Conservation (phyloP, 345 rosid species). For the Clausena lansium region DNA sequence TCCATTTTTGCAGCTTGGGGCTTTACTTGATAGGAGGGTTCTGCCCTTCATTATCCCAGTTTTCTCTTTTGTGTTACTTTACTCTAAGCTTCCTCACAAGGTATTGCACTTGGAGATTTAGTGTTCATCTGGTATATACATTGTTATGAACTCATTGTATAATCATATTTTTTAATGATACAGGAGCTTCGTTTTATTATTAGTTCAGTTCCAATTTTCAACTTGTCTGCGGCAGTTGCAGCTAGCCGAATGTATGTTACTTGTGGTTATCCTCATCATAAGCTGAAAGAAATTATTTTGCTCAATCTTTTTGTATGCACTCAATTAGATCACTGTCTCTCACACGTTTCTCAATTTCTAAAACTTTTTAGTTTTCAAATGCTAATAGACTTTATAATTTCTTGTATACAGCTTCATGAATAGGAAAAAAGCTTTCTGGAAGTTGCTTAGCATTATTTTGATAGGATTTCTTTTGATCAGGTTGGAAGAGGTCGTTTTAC, state of each 20-base stretch:
- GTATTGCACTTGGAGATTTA: slow-evolving; percentile 36
- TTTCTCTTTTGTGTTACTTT: slow-evolving; percentile 66
- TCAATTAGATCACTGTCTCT: not conserved
- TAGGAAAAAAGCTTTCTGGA: slow-evolving; percentile 78
- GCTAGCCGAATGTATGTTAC: slow-evolving; percentile 78
- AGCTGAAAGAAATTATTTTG: not conserved
- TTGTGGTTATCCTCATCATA: not conserved
- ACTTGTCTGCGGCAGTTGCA: slow-evolving; percentile 90
- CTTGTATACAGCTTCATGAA: slow-evolving; percentile 67
- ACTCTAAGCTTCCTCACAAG: slow-evolving; percentile 98
- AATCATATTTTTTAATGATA: slow-evolving; percentile 20
- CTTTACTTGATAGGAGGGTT: slow-evolving; percentile 76
- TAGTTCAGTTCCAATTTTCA: slow-evolving; percentile 87
- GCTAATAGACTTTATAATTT: slow-evolving; percentile 4
- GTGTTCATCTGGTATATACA: slow-evolving; percentile 18
- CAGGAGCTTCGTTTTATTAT: slow-evolving; percentile 98
- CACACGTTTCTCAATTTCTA: not conserved
- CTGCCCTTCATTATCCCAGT: slow-evolving; percentile 58
- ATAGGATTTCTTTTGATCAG: slow-evolving; percentile 67
- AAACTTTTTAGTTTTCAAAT: not conserved
- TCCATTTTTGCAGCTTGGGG: slow-evolving; percentile 65
- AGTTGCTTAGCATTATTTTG: slow-evolving; percentile 55
- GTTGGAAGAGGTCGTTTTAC: slow-evolving; percentile 34
- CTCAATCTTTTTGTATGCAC: not conserved
- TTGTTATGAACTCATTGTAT: not conserved